A percentile compares a stretch with the other conserved stretches of the same genome.
Evolutionary conservation across 805 yeast genomes (phyloP).

Genomic region (Kregervanrija pseudodelftensis): DNA sequence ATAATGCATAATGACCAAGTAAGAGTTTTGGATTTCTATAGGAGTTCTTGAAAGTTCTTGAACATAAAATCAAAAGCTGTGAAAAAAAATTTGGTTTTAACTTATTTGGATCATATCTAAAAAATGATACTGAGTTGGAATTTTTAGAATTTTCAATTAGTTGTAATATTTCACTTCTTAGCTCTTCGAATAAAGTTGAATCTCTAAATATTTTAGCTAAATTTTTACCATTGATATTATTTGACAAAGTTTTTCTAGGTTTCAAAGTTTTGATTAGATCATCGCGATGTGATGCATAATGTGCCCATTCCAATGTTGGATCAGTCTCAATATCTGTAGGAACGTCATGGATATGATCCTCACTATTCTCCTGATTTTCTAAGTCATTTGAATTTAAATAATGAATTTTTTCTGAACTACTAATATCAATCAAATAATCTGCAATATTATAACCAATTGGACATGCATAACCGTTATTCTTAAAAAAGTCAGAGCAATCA

Average conservation of each 20-base stretch:
- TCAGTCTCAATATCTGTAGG: slow-evolving; percentile 16
- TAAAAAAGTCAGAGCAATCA: slow-evolving; percentile 69
- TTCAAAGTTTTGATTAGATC: slow-evolving; percentile 37
- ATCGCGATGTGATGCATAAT: slow-evolving; percentile 73
- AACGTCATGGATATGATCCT: slow-evolving; percentile 22
- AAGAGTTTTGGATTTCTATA: slow-evolving; percentile 90
- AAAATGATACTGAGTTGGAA: slow-evolving; percentile 13
- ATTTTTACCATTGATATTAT: slow-evolving; percentile 8
- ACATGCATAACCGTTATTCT: slow-evolving; percentile 67
- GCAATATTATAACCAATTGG: slow-evolving; percentile 92
- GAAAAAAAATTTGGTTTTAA: slow-evolving; percentile 50
- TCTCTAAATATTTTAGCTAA: slow-evolving; percentile 18
- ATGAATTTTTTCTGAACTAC: slow-evolving; percentile 44
- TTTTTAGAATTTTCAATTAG: slow-evolving; percentile 2
- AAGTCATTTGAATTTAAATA: slow-evolving; percentile 7
- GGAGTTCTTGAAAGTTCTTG: slow-evolving; percentile 85
- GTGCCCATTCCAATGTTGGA: slow-evolving; percentile 75
- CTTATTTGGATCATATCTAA: slow-evolving; percentile 25
- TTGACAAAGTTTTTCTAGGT: slow-evolving; percentile 1
- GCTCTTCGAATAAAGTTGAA: slow-evolving; percentile 34
- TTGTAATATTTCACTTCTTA: slow-evolving; percentile 32
- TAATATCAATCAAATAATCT: slow-evolving; percentile 85
- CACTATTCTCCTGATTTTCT: slow-evolving; percentile 19
- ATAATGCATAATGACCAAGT: slow-evolving; percentile 73
- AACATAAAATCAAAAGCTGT: slow-evolving; percentile 70